A percentile compares a stretch with the other conserved stretches of the same genome.
phyloP scores from a whole-genome alignment of 441 rosid species.

The Isatis lusitanica region DNA sequence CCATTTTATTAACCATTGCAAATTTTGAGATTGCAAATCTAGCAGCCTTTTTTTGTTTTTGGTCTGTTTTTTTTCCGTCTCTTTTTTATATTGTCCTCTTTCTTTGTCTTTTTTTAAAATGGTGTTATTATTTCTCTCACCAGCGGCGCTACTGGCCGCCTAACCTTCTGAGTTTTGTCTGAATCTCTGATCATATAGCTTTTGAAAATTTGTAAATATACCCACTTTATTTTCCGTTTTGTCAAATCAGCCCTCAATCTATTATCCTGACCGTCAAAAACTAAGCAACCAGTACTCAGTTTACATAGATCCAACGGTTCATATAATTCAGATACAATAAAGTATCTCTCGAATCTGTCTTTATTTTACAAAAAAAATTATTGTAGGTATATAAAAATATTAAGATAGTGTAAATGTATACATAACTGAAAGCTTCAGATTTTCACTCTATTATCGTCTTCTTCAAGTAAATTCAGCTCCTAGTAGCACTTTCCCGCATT shows the following conservation, averaged over 20 bases:
- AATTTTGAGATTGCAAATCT: not conserved
- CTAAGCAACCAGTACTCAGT: not conserved
- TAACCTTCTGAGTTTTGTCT: not conserved
- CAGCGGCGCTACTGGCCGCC: not conserved
- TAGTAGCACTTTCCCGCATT: too few relatives aligned
- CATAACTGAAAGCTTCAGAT: too few relatives aligned
- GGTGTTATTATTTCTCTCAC: not conserved
- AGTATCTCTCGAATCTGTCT: not conserved
- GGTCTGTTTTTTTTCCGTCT: too few relatives aligned
- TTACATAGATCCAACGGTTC: not conserved
- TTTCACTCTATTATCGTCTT: too few relatives aligned
- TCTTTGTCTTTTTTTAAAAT: too few relatives aligned
- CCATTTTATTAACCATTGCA: not conserved
- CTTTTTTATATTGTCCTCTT: too few relatives aligned
- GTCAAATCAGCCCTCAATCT: not conserved
- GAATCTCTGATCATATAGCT: not conserved
- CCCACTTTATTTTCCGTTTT: not conserved
- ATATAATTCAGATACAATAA: not conserved
- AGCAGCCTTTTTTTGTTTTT: not conserved
- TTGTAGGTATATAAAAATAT: too few relatives aligned
- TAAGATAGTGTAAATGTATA: too few relatives aligned
- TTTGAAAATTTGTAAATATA: not conserved
- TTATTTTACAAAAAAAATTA: too few relatives aligned
- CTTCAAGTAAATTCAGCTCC: too few relatives aligned
- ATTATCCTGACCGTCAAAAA: not conserved